These are phyloP conservation scores for Amoebophrya sp. DNA, from an alignment of 169 alveolate species.

Conservation along the genomic window DNA sequence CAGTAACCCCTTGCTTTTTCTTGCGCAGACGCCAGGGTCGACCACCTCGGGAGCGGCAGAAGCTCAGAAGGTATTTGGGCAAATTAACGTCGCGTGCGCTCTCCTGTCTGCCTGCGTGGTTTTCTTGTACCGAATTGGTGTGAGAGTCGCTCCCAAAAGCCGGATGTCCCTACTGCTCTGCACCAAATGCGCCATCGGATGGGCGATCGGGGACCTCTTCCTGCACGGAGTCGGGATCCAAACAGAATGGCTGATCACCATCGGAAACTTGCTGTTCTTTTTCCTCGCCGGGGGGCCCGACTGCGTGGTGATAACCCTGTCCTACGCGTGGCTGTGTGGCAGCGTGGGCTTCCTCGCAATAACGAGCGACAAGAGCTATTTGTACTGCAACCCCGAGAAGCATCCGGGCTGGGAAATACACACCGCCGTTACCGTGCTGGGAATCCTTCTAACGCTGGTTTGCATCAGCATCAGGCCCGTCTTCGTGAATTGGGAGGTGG, in stretches of 20 bases:
- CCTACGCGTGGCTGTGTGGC: neutral
- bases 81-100: too few relatives aligned
- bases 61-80: too few relatives aligned
- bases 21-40: too few relatives aligned
- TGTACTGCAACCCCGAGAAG: neutral
- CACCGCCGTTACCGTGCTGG: neutral
- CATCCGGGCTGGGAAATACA: neutral
- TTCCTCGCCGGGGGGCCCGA: neutral
- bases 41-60: too few relatives aligned
- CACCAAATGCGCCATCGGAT: neutral
- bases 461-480: neutral
- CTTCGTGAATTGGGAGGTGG: neutral
- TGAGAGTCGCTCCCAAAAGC: neutral
- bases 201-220: neutral
- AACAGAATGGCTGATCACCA: neutral
- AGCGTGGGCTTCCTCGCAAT: too few relatives aligned
- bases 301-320: neutral
- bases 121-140: neutral
- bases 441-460: neutral
- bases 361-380: too few relatives aligned
- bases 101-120: too few relatives aligned
- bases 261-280: neutral
- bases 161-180: neutral
- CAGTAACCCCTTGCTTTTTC: too few relatives aligned
- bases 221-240: neutral